Evolutionary conservation across 306 rosid species (phyloP).

Genomic region (Vigna mungo): DNA sequence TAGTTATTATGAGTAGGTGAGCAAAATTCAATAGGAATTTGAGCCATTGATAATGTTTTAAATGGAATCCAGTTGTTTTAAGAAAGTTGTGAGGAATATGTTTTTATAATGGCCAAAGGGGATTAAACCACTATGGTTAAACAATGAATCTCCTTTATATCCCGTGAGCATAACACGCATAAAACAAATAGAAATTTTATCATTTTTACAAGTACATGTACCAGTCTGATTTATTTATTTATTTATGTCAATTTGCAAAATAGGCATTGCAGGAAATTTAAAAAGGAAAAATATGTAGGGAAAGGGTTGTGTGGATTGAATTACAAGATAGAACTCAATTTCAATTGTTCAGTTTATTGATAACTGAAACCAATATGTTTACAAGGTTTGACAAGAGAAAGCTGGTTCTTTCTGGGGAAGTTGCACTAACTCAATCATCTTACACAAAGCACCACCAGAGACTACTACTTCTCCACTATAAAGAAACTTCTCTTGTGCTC

Average conservation of each 20-base stretch:
- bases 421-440: slow-evolving; percentile 30
- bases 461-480: slow-evolving; percentile 32
- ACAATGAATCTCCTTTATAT: slow-evolving; percentile 8
- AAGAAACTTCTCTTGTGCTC: slow-evolving; percentile 37
- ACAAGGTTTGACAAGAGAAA: slow-evolving; percentile 41
- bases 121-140: background rate
- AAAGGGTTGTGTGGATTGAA: slow-evolving; percentile 26
- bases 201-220: background rate
- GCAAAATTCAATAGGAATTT: background rate
- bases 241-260: background rate
- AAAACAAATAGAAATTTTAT: background rate
- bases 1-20: background rate
- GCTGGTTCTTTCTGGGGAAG: slow-evolving; percentile 42
- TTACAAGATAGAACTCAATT: slow-evolving; percentile 30
- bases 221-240: background rate
- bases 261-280: background rate
- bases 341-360: slow-evolving; percentile 41
- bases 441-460: slow-evolving; percentile 34
- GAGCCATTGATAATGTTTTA: background rate
- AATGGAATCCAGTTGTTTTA: slow-evolving; percentile 6
- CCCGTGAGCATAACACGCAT: background rate
- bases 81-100: slow-evolving; percentile 20
- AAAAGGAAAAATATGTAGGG: background rate
- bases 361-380: slow-evolving; percentile 38
- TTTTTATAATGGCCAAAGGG: background rate